Percentiles rank a stretch among this genome's conserved stretches.
These are phyloP conservation scores for Neofusicoccum cordaticola DNA, from an alignment of 2,329 filamentous ascomycete species.

Conservation along the genomic window DNA sequence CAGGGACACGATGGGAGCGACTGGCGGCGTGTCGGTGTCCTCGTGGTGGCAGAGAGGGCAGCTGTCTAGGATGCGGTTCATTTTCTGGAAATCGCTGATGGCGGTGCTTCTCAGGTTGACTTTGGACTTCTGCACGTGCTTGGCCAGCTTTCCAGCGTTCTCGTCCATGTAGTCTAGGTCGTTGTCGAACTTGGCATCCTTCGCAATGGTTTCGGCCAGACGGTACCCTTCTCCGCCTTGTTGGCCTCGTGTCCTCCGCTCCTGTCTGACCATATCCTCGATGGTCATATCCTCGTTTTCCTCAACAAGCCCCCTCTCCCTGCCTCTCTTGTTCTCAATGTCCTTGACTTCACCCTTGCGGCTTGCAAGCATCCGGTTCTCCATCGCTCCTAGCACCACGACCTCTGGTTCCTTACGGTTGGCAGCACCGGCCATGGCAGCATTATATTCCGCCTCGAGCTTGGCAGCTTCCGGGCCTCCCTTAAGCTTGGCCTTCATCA, in stretches of 20 bases:
- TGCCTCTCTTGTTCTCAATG: constrained; percentile 75
- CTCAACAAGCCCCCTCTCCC: constrained; percentile 78
- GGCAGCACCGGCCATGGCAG: constrained; percentile 60
- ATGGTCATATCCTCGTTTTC: constrained; percentile 96
- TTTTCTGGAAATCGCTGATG: constrained; percentile 83
- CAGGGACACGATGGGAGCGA: constrained; percentile 82
- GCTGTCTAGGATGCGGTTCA: constrained; percentile 78
- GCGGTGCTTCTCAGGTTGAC: constrained; percentile 83
- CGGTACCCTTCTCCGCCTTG: constrained; percentile 75
- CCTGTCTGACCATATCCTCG: constrained; percentile 95
- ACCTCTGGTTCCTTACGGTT: constrained; percentile 61
- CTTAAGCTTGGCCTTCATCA: constrained; percentile 92
- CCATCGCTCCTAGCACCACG: constrained; percentile 81
- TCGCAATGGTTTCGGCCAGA: constrained; percentile 89
- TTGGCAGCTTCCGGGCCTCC: constrained; percentile 70
- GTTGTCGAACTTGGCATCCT: constrained; percentile 85
- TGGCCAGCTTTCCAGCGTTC: constrained; percentile 85
- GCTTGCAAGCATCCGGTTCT: constrained; percentile 82
- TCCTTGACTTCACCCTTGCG: constrained; percentile 72
- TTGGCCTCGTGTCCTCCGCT: constrained; percentile 77
- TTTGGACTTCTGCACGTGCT: constrained; percentile 82
- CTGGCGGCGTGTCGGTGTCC: constrained; percentile 68
- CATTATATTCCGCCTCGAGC: constrained; percentile 81
- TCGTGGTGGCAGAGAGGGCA: constrained; percentile 94
- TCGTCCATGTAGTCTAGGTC: constrained; percentile 97